Base-by-base conservation (phyloP, 2,329 filamentous ascomycete genomes). In the Lecanoromycetidae sp. region DNA sequence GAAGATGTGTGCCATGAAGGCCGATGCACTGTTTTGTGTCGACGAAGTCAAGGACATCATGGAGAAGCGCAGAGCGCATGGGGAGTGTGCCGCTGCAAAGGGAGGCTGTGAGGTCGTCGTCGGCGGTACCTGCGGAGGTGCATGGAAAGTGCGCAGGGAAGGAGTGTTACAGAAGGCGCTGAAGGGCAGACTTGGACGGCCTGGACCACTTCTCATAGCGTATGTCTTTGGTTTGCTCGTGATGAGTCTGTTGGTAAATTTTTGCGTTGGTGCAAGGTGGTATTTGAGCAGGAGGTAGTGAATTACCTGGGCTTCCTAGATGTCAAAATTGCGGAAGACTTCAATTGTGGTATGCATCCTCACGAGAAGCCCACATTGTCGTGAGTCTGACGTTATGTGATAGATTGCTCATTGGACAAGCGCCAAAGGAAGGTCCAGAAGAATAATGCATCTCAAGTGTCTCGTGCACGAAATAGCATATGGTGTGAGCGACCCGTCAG, bases 21-120 rank as follows among this genome's bases (percentile, higher is more conserved):
- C 64, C 4, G 66, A 69, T 49, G 64, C 64, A 37, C 53, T 58
- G 0, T 69, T 69, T 46, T 69, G 66, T 48, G 65, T 62, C 9
- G 52, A 39, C 22, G 57, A 62, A n/a, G 62, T 69, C 22, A 57
- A 60, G 5, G 52, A 52, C 3, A 66, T 68, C n/a, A 69, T 69
- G 64, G 60, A 63, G 48, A 60, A 59, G 39, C 55, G 66, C 26
- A 60, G 66, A 25, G 52, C 61, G 38, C 66, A 69, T 58, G 55
- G 59, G 5, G 66, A 69, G 44, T 69, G 66, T 54, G 55, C 12
- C 7, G 49, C 4, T 13, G 52, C 50, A 1, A 41, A 41, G 7
- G 57, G 61, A 3, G 65, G 64, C 0, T 68, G 66, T 49, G 50
- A 60, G 46, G 59, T 69, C n/a, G 51, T 69, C 5, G 54, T 61